These are phyloP conservation scores for Arthroderma uncinatum DNA, from an alignment of 2,329 filamentous ascomycete genomes.

Conservation along the genomic window DNA sequence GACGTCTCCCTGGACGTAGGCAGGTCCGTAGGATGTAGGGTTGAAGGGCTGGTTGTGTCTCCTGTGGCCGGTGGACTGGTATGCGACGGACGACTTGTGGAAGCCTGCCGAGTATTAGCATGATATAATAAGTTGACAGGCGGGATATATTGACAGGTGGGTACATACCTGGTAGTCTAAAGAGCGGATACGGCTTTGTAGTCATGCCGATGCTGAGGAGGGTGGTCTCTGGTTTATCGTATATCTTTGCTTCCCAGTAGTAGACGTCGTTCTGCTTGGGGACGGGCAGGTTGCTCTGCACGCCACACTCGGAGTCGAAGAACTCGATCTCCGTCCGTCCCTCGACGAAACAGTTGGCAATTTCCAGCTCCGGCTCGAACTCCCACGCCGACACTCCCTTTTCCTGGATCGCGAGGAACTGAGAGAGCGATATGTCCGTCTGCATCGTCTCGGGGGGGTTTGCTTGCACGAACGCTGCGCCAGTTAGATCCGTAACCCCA, in stretches of 20 bases:
- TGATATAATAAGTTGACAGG: neutral
- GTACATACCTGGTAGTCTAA: slow-evolving; percentile 73
- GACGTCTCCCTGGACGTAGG: slow-evolving; percentile 85
- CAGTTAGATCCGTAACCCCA: slow-evolving; percentile 13
- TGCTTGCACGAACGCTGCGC: slow-evolving; percentile 74
- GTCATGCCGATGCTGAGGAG: slow-evolving; percentile 84
- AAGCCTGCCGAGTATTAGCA: slow-evolving; percentile 47
- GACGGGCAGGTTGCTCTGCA: slow-evolving; percentile 90
- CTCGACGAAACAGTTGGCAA: slow-evolving; percentile 97
- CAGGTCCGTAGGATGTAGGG: slow-evolving; percentile 67
- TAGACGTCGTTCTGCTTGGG: slow-evolving; percentile 99
- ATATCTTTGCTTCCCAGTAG: slow-evolving; percentile 98
- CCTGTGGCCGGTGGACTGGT: slow-evolving; percentile 75
- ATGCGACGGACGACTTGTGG: slow-evolving; percentile 86
- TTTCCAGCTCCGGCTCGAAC: slow-evolving; percentile 97
- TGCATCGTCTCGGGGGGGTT: slow-evolving; percentile 92
- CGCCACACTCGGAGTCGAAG: slow-evolving; percentile 94
- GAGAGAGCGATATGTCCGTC: slow-evolving; percentile 93
- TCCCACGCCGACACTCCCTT: slow-evolving; percentile 99
- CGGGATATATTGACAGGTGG: too few species aligned
- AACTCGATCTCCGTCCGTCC: slow-evolving; percentile 95
- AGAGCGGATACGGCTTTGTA: slow-evolving; percentile 93
- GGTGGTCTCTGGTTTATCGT: slow-evolving; percentile 86
- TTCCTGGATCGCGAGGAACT: slow-evolving; percentile 96
- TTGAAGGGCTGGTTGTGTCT: slow-evolving; percentile 88